Conservation (phyloP, 208 protist species). For the Trypanosoma brucei region DNA sequence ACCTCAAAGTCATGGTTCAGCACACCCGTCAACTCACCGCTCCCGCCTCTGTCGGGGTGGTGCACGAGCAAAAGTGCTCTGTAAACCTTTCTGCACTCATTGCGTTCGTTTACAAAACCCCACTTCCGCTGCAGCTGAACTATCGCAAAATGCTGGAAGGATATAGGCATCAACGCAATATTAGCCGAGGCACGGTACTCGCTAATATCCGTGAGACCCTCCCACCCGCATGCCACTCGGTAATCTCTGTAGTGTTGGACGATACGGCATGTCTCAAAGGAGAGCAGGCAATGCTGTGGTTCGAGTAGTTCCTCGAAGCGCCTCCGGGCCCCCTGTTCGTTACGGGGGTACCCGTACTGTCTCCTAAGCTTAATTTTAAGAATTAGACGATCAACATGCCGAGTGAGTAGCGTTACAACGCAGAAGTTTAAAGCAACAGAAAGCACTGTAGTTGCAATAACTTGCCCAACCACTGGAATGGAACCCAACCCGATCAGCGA, state of each 20-base stretch:
- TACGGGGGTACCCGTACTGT: slow-evolving; percentile 55
- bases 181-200: slow-evolving; percentile 61
- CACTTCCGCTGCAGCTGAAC: slow-evolving; percentile 73
- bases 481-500: slow-evolving; percentile 45
- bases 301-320: slow-evolving; percentile 62
- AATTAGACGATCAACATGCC: slow-evolving; percentile 64
- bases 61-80: slow-evolving; percentile 58
- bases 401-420: slow-evolving; percentile 53
- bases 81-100: slow-evolving; percentile 56
- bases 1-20: slow-evolving; percentile 74
- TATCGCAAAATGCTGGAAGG: slow-evolving; percentile 75
- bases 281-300: slow-evolving; percentile 52
- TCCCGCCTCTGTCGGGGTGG: slow-evolving; percentile 68
- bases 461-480: slow-evolving; percentile 58
- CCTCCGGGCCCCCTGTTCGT: slow-evolving; percentile 42
- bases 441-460: slow-evolving; percentile 44
- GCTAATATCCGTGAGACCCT: slow-evolving; percentile 56
- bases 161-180: slow-evolving; percentile 59
- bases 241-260: slow-evolving; percentile 81
- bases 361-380: slow-evolving; percentile 48
- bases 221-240: slow-evolving; percentile 69
- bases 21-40: slow-evolving; percentile 46
- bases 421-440: slow-evolving; percentile 54
- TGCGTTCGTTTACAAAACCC: slow-evolving; percentile 62
- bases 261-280: slow-evolving; percentile 50